Conservation (phyloP, 2,329 filamentous ascomycete genomes). For the Xenosphaeropsis pyriputrescens region DNA sequence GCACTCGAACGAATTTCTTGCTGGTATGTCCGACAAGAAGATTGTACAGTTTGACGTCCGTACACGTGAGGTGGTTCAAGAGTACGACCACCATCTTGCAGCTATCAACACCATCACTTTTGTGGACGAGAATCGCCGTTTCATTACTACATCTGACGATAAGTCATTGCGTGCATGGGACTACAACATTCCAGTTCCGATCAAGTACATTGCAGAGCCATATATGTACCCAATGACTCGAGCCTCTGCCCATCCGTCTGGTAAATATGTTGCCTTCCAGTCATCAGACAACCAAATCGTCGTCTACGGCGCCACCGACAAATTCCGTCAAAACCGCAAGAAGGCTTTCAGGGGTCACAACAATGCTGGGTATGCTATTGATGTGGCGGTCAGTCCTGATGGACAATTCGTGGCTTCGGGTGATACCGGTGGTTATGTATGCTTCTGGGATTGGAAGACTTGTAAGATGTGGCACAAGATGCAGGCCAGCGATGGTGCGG, state of each 20-base stretch:
- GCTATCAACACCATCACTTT: constrained; percentile 97
- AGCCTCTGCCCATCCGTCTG: constrained; percentile 68
- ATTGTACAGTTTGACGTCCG: constrained; percentile 94
- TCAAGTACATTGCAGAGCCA: constrained; percentile 95
- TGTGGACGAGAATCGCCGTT: constrained; percentile 83
- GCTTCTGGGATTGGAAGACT: constrained; percentile 99
- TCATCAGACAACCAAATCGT: constrained; percentile 92
- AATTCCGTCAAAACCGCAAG: constrained; percentile 94
- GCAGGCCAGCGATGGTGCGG: constrained; percentile 64
- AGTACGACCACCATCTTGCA: constrained; percentile 97
- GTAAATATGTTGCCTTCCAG: constrained; percentile 92
- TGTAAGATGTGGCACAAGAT: constrained; percentile 99
- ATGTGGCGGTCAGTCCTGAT: constrained; percentile 77
- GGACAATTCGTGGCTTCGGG: constrained; percentile 82
- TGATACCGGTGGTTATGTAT: constrained; percentile 78
- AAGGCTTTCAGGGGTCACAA: constrained; percentile 95
- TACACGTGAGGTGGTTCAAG: constrained; percentile 68
- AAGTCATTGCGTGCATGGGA: constrained; percentile 95
- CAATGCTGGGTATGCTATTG: constrained; percentile 85
- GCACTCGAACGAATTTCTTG: constrained; percentile 77
- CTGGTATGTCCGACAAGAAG: constrained; percentile 97
- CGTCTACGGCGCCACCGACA: constrained; percentile 87
- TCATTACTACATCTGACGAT: constrained; percentile 97
- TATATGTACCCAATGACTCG: constrained; percentile 97
- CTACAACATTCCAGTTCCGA: constrained; percentile 94